Evolutionary conservation across 1,284 basidiomycete genomes (phyloP), one percentile per base, ranked within the genome.

Genomic region (Vanrija pseudolonga): DNA sequence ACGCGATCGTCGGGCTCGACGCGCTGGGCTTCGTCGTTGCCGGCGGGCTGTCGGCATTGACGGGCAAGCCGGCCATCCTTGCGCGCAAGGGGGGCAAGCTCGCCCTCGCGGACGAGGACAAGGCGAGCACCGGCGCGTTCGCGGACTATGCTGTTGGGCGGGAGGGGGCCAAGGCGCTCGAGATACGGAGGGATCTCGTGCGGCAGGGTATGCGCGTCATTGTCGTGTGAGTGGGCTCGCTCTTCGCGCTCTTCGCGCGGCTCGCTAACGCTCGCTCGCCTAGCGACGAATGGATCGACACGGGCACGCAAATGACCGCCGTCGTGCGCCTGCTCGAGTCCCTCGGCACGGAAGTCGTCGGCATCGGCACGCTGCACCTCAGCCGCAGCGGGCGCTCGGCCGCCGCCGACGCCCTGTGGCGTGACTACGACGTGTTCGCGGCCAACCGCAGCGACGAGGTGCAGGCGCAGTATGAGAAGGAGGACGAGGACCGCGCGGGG

Each of bases 281-380:
- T n/a, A 60, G 57, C 7, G 57, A 60, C 50, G 57, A 60, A 43
- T 60, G 57, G 57, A 56, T 60, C 50, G 57, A 60, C 18, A 47
- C 50, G 19, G 57, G 57, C 2, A 46, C 57, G 4, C 51, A 53
- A 22, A 60, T 60, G 54, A 40, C 39, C 6, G 20, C 45, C 0
- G n/a, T 51, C 7, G 49, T 47, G 22, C 28, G 40, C 6, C 24
- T 53, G 37, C 45, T 60, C 15, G 57, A 60, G 26, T 19, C 20
- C 2, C 18, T 28, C 4, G 54, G 51, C 17, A 51, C 50, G 18
- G 37, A 43, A 17, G 44, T 60, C 5, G 37, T 43, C 22, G 57
- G 57, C 9, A 50, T 60, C 24, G 57, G 41, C 9, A 60, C 57
- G 5, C 46, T 60, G 19, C 51, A 55, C 26, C 48, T 59, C 9